A percentile compares a stretch with the other conserved stretches of the same genome.
Evolutionary conservation across 164 flowering plant genomes (phyloP).

Genomic region (Macadamia tetraphylla): DNA sequence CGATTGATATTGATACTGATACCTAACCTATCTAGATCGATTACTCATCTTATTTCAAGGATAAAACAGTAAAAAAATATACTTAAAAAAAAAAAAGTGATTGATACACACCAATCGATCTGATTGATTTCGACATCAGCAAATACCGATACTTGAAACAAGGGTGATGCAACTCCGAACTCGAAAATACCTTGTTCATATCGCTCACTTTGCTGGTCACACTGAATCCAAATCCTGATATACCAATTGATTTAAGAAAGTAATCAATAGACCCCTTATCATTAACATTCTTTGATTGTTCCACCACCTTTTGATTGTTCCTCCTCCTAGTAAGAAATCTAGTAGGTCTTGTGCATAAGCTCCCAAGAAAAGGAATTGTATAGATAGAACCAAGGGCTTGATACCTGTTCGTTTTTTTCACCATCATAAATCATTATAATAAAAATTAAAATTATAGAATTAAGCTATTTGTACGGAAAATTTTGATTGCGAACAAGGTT

Average conservation of each 20-base stretch:
- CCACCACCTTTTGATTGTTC: slow-evolving; percentile 58
- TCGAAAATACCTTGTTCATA: slow-evolving; percentile 59
- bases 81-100: too few relatives aligned
- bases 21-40: too few relatives aligned
- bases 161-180: slow-evolving; percentile 56
- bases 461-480: too few relatives aligned
- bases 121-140: too few relatives aligned
- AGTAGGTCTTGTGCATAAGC: slow-evolving; percentile 51
- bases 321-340: slow-evolving; percentile 33
- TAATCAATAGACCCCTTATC: slow-evolving; percentile 37
- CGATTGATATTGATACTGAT: too few relatives aligned
- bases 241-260: slow-evolving; percentile 28
- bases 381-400: slow-evolving; percentile 48
- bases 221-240: slow-evolving; percentile 42
- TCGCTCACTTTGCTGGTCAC: slow-evolving; percentile 53
- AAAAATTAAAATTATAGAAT: too few relatives aligned
- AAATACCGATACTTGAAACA: slow-evolving; percentile 24
- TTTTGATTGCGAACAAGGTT: too few relatives aligned
- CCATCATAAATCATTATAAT: too few relatives aligned
- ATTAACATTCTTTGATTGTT: slow-evolving; percentile 73
- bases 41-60: too few relatives aligned
- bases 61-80: too few relatives aligned
- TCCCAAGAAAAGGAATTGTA: slow-evolving; percentile 51
- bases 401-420: slow-evolving; percentile 23
- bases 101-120: too few relatives aligned